Base-by-base conservation (phyloP, 106 monocot genomes). In the Dendrobium nobile region DNA sequence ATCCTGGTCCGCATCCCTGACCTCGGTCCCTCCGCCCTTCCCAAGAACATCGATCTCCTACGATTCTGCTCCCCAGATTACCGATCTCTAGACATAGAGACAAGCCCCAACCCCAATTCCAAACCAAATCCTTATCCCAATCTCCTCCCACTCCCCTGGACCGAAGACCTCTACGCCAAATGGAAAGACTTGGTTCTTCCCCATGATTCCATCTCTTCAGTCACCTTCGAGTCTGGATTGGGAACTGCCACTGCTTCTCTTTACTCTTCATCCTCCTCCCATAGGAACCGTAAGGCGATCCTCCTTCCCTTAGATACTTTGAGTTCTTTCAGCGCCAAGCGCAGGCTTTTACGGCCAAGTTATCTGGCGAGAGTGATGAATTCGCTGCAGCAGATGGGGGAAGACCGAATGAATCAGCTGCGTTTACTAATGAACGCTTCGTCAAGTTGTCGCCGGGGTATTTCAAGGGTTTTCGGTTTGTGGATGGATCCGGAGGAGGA, bases 21-120 rank as follows among this genome's bases (percentile, higher is more conserved):
- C 47, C 47, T 83, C 22, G 92, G 94, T 47, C 82, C 88, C 61
- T 47, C 82, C 67, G 77, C 90, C 78, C 90, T 95, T 68, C 95
- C 95, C 77, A 95, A 89, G 73, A 95, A 95, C 87, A 87, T 96
- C 83, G 95, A 90, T 77, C 90, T 92, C 72, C 91, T 96, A 82
- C 88, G 88, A 79, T 79, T 88, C 81, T 16, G 80, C 54, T 41
- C 73, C 65, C 47, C 80, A 40, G 75, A 82, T 7, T 22, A 61
- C 78, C 33, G 9, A 40, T 10, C 44, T 55, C 22, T 11, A 59
- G 61, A 42, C 16, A 19, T 56, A 43, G 9, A 56, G 67, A 37
- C n/a, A 28, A 15, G 18, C 8, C 58, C 79, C 16, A 1, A 16
- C 26, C 48, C n/a, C 58, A 67, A 58, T 5, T 54, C 84, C 47